Evolutionary conservation across 2,329 filamentous ascomycete genomes (phyloP).

Genomic region (Metarhizium rileyi): DNA sequence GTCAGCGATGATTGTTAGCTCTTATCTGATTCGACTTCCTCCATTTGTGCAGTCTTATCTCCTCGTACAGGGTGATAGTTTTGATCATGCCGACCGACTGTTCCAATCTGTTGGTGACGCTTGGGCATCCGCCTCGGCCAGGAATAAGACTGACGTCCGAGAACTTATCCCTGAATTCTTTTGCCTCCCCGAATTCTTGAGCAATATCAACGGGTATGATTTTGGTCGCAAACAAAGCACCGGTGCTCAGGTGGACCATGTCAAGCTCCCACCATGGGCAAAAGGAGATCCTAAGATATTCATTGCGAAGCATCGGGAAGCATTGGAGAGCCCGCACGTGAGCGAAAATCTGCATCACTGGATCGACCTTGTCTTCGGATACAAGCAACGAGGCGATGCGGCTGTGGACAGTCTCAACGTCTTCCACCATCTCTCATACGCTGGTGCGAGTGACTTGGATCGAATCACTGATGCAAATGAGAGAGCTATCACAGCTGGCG

Average conservation of each 20-base stretch:
- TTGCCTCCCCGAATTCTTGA: conserved; percentile 87
- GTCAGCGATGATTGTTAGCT: conserved; percentile 96
- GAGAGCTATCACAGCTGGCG: conserved; percentile 78
- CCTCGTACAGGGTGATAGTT: conserved; percentile 86
- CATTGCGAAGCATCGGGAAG: conserved; percentile 90
- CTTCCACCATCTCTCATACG: conserved; percentile 92
- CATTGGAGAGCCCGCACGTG: conserved; percentile 85
- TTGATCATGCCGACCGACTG: conserved; percentile 89
- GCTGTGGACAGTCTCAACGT: conserved; percentile 89
- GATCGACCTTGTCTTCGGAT: conserved; percentile 94
- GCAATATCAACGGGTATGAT: conserved; percentile 90
- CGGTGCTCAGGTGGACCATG: conserved; percentile 70
- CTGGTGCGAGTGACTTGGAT: conserved; percentile 86
- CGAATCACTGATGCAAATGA: conserved; percentile 83
- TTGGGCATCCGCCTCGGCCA: conserved; percentile 81
- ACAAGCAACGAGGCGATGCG: conserved; percentile 86
- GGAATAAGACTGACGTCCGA: conserved; percentile 88
- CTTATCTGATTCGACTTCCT: conserved; percentile 87
- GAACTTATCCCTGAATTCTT: conserved; percentile 97
- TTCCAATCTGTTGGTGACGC: conserved; percentile 90
- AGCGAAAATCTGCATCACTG: conserved; percentile 83
- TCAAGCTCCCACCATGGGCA: conserved; percentile 89
- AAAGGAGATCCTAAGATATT: conserved; percentile 95
- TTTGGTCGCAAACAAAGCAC: conserved; percentile 81
- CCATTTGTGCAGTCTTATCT: conserved; percentile 96